Conservation (phyloP, 2,329 filamentous ascomycete species). For the Sodiomyces alkalinus region DNA sequence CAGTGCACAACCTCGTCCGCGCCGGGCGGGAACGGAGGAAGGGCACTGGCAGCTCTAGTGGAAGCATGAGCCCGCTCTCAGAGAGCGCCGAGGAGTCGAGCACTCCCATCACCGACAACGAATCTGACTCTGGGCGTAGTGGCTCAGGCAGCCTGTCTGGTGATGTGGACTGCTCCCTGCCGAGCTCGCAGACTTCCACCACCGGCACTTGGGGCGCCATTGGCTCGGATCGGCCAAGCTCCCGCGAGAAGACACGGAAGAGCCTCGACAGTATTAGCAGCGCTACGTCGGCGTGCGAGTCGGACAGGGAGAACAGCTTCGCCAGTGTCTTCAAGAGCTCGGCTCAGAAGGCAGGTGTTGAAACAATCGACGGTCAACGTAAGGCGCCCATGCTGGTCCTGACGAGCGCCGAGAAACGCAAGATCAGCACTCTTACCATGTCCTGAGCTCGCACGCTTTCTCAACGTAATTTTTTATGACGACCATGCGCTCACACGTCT, state of each 20-base stretch:
- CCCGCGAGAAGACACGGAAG: constrained; percentile 48
- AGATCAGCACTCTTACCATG: constrained; percentile 30
- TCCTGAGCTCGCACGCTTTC: constrained; percentile 1
- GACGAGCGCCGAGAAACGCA: constrained; percentile 82
- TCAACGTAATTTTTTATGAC: constrained; percentile 8
- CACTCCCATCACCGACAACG: constrained; percentile 57
- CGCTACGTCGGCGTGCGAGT: constrained; percentile 27
- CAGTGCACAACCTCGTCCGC: constrained; percentile 80
- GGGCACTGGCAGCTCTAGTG: constrained; percentile 53
- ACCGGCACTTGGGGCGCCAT: constrained; percentile 67
- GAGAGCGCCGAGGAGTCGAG: constrained; percentile 57
- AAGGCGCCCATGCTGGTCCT: constrained; percentile 78
- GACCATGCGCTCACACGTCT: constrained; percentile 9
- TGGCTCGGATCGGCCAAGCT: constrained; percentile 68
- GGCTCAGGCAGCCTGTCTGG: constrained; percentile 69
- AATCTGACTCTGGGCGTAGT: constrained; percentile 56
- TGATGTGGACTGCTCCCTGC: constrained; percentile 50
- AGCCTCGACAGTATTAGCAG: constrained; percentile 52
- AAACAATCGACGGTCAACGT: constrained; percentile 48
- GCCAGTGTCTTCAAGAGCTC: constrained; percentile 51
- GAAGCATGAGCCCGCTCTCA: constrained; percentile 79
- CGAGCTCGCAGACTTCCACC: constrained; percentile 61
- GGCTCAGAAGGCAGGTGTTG: constrained; percentile 35
- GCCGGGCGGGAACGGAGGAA: constrained; percentile 79
- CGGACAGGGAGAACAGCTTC: constrained; percentile 43